Evolutionary conservation across 306 rosid species (phyloP).

Genomic region (Mimosa pudica): DNA sequence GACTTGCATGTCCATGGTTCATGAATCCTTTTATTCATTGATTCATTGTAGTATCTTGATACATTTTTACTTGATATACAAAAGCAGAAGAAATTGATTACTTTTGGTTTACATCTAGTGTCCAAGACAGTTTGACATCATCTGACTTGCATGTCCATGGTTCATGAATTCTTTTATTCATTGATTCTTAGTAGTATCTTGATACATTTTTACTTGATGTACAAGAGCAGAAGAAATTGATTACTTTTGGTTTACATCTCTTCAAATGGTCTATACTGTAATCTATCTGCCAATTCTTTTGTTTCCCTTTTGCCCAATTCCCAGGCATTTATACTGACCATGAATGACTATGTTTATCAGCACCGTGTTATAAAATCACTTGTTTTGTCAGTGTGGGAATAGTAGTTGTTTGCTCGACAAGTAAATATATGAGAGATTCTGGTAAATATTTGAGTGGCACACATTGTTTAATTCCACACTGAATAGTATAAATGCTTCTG

Average conservation of each 20-base stretch:
- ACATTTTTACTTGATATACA: too few relatives aligned
- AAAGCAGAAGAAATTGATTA: neutral
- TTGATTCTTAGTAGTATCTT: conserved; percentile 17
- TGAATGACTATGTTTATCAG: neutral
- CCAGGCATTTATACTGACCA: neutral
- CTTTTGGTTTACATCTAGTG: conserved; percentile 4
- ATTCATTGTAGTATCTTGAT: neutral
- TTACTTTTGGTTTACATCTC: neutral
- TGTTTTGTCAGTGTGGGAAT: neutral
- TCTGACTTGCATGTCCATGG: conserved; percentile 17
- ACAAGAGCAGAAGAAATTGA: neutral
- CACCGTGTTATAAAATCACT: neutral
- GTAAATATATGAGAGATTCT: neutral
- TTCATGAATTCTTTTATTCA: conserved; percentile 22
- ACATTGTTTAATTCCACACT: neutral
- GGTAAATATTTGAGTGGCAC: neutral
- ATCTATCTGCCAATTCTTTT: neutral
- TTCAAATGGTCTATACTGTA: conserved; percentile 1
- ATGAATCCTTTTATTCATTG: conserved; percentile 25
- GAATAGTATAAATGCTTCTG: neutral
- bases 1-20: conserved; percentile 14
- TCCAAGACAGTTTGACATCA: neutral
- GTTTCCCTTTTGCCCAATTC: neutral
- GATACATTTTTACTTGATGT: too few relatives aligned
- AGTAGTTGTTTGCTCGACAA: neutral